phyloP scores from a whole-genome alignment of 2,329 filamentous ascomycete genomes.

The Aspergillus amoenus region DNA sequence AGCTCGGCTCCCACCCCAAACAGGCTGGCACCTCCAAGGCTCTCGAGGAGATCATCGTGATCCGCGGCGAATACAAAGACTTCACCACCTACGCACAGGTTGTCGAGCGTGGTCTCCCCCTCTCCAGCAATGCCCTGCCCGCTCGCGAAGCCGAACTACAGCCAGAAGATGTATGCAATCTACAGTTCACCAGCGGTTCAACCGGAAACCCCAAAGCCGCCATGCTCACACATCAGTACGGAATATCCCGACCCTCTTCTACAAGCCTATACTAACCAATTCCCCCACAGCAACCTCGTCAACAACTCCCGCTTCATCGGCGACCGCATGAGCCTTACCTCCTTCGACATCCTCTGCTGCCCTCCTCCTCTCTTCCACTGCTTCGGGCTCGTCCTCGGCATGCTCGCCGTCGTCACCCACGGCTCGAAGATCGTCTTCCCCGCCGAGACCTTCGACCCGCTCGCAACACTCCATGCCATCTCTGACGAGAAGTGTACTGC shows the following conservation, averaged over 20 bases:
- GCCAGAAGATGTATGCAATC: constrained; percentile 68
- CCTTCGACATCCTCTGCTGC: constrained; percentile 71
- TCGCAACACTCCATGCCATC: constrained; percentile 65
- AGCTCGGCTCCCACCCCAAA: constrained; percentile 45
- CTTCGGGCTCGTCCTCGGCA: constrained; percentile 75
- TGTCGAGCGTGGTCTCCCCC: constrained; percentile 51
- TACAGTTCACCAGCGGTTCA: constrained; percentile 75
- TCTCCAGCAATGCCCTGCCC: constrained; percentile 53
- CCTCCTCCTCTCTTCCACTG: constrained; percentile 84
- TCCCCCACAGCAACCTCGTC: constrained; percentile 40
- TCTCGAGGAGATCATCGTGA: constrained; percentile 57
- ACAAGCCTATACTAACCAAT: neutral
- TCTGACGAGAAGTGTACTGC: constrained; percentile 69
- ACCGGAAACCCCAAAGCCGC: constrained; percentile 72
- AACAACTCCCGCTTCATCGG: constrained; percentile 71
- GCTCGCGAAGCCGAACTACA: constrained; percentile 56
- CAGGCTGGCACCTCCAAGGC: constrained; percentile 33
- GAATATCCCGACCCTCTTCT: neutral
- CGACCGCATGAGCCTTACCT: constrained; percentile 69
- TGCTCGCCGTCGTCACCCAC: constrained; percentile 71
- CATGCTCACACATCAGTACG: constrained; percentile 69
- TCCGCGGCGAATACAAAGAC: constrained; percentile 54
- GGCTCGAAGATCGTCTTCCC: constrained; percentile 76
- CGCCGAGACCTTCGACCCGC: constrained; percentile 69
- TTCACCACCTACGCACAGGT: constrained; percentile 63